phyloP scores from a whole-genome alignment of 148 eudicot species.

The Suaeda aralocaspica region DNA sequence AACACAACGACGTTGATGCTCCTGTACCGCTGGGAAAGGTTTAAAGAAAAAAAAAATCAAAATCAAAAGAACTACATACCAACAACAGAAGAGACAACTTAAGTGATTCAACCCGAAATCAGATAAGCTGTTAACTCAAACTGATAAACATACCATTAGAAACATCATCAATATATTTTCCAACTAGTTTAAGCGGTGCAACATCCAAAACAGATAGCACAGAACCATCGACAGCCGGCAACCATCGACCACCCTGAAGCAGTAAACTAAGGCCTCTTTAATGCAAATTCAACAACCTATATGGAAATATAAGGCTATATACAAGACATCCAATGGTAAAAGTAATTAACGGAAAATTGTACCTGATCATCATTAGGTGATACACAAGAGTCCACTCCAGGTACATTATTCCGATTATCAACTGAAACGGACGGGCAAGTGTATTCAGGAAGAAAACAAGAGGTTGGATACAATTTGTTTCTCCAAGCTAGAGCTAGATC shows the following conservation, averaged over 20 bases:
- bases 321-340: slow-evolving; percentile 17
- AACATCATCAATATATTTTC: slow-evolving; percentile 68
- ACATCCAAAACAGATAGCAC: slow-evolving; percentile 74
- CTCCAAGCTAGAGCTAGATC: slow-evolving; percentile 58
- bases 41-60: slow-evolving; percentile 10
- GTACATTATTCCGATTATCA: slow-evolving; percentile 28
- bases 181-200: slow-evolving; percentile 70
- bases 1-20: slow-evolving; percentile 46
- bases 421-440: slow-evolving; percentile 38
- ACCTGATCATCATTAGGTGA: slow-evolving; percentile 36
- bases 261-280: slow-evolving; percentile 19
- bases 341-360: slow-evolving; percentile 24
- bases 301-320: slow-evolving; percentile 18
- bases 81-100: slow-evolving; percentile 21
- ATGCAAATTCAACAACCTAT: slow-evolving; percentile 18
- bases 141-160: slow-evolving; percentile 58
- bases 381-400: slow-evolving; percentile 21
- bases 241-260: slow-evolving; percentile 41
- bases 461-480: slow-evolving; percentile 53
- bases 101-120: slow-evolving; percentile 12
- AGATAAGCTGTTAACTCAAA: slow-evolving; percentile 7
- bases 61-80: too few species aligned
- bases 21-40: slow-evolving; percentile 53
- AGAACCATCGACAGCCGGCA: slow-evolving; percentile 54
- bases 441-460: slow-evolving; percentile 45